These are phyloP conservation scores for Zoysia pacifica DNA, from an alignment of 176 grass and related monocot species.

Conservation along the genomic window DNA sequence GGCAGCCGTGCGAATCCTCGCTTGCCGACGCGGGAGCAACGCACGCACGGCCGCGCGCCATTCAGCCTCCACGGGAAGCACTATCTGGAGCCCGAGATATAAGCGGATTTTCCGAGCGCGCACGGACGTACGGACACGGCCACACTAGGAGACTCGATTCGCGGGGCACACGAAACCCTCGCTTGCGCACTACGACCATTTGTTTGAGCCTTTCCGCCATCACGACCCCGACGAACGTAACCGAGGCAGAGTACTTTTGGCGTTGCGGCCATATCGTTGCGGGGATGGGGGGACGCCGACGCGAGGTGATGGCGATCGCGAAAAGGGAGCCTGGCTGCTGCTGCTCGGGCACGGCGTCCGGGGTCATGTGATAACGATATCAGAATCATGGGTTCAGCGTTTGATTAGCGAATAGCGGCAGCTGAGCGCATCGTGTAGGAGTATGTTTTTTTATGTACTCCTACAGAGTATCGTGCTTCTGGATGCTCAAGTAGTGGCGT, in stretches of 20 bases:
- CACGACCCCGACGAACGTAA: not conserved
- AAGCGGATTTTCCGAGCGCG: too few species aligned
- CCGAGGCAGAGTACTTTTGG: not conserved
- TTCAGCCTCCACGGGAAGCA: constrained; percentile 29
- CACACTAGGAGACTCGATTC: too few species aligned
- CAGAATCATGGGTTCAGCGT: constrained; percentile 28
- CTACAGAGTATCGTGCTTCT: not conserved
- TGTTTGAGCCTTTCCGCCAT: constrained; percentile 33
- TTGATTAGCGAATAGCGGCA: not conserved
- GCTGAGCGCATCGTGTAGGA: not conserved
- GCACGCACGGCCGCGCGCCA: not conserved
- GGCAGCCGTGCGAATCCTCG: not conserved
- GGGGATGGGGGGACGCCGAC: not conserved
- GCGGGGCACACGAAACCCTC: not conserved
- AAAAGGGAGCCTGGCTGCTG: not conserved
- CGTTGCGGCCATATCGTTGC: constrained; percentile 13
- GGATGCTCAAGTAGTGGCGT: constrained; percentile 6
- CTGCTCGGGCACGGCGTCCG: not conserved
- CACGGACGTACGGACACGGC: too few species aligned
- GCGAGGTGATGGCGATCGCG: constrained; percentile 18
- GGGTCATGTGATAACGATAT: not conserved
- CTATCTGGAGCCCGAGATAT: not conserved
- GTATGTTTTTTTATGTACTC: not conserved
- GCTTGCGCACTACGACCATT: not conserved
- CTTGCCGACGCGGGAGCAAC: not conserved